Conservation (phyloP, 2,329 filamentous ascomycete species). For the Coleophoma eucalyptorum region DNA sequence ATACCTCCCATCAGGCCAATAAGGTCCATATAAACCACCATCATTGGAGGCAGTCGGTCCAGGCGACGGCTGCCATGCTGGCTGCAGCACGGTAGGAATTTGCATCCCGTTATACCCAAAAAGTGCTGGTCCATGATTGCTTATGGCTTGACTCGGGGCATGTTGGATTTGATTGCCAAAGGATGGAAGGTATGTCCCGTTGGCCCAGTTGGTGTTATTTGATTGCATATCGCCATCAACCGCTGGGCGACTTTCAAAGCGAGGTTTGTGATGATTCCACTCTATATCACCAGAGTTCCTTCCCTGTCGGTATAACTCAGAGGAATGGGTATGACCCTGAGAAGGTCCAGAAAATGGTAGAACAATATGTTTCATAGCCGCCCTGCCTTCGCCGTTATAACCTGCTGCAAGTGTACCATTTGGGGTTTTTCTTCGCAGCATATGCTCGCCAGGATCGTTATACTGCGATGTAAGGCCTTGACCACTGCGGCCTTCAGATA, state of each 20-base stretch:
- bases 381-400: slow-evolving; percentile 76
- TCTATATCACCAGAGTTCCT: slow-evolving; percentile 15
- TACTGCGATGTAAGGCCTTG: slow-evolving; percentile 13
- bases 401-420: slow-evolving; percentile 89
- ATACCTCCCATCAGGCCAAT: slow-evolving; percentile 58
- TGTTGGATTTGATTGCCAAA: slow-evolving; percentile 15
- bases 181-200: slow-evolving; percentile 17
- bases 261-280: slow-evolving; percentile 22
- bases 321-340: slow-evolving; percentile 7
- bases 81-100: slow-evolving; percentile 55
- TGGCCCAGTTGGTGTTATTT: slow-evolving; percentile 9
- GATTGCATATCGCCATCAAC: slow-evolving; percentile 5
- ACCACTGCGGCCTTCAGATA: no score
- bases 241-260: slow-evolving; percentile 5
- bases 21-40: slow-evolving; percentile 54
- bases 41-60: slow-evolving; percentile 56
- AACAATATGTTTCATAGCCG: slow-evolving; percentile 79
- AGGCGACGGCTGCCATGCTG: slow-evolving; percentile 51
- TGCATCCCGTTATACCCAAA: slow-evolving; percentile 37
- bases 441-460: slow-evolving; percentile 57
- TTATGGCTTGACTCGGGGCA: slow-evolving; percentile 18
- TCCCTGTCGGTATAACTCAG: slow-evolving; percentile 8
- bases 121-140: slow-evolving; percentile 18
- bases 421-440: slow-evolving; percentile 86
- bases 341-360: slow-evolving; percentile 51